Conservation (phyloP, 495 filamentous ascomycete genomes). For the Aspergillus egyptiacus region DNA sequence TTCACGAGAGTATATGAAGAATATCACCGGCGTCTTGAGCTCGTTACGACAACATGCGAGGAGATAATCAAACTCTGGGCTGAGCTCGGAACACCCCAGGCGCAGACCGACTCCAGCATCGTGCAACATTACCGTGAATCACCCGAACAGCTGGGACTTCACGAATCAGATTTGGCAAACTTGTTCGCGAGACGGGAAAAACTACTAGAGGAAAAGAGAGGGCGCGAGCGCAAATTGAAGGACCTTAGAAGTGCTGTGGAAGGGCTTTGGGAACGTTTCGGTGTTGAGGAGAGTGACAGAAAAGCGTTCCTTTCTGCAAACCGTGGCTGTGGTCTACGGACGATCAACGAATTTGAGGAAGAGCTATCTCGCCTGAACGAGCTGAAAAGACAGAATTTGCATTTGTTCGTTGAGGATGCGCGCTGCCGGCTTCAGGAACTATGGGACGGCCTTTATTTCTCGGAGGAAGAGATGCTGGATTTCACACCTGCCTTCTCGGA, state of each 20-base stretch:
- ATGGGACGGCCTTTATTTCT: constrained; percentile 90
- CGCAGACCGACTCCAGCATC: constrained; percentile 81
- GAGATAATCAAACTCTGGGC: constrained; percentile 93
- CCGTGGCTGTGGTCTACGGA: constrained; percentile 74
- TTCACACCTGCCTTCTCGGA: constrained; percentile 91
- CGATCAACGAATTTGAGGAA: constrained; percentile 91
- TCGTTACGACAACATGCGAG: constrained; percentile 68
- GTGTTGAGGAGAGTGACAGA: constrained; percentile 71
- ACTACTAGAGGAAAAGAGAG: constrained; percentile 87
- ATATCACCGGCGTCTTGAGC: constrained; percentile 71
- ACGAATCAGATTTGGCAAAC: constrained; percentile 71
- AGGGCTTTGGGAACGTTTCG: constrained; percentile 81
- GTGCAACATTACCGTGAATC: constrained; percentile 83
- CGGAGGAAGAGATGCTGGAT: constrained; percentile 96
- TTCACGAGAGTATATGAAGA: constrained; percentile 93
- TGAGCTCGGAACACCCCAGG: constrained; percentile 86
- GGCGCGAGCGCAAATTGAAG: constrained; percentile 72
- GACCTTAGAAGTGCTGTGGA: constrained; percentile 71
- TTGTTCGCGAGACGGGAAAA: constrained; percentile 72
- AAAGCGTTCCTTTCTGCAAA: constrained; percentile 71
- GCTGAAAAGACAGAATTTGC: constrained; percentile 88
- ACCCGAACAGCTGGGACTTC: constrained; percentile 88
- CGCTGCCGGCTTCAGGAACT: constrained; percentile 84
- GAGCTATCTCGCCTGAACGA: constrained; percentile 82
- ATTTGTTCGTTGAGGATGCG: constrained; percentile 92